Conservation (phyloP, 1,139 yeast species). For the Sugiyamaella sp. region DNA sequence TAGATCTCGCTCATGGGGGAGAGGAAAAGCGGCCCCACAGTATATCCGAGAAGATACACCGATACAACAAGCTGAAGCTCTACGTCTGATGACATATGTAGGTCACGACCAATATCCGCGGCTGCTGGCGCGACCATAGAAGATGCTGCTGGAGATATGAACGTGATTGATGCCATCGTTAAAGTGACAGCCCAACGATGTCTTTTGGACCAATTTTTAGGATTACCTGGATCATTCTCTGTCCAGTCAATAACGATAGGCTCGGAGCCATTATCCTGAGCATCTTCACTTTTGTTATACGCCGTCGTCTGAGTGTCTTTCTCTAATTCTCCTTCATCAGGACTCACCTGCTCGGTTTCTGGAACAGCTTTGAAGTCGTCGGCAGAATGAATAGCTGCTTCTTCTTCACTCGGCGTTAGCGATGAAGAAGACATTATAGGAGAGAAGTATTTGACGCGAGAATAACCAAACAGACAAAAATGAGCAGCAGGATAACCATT, state of each 20-base stretch:
- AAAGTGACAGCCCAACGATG: slow-evolving; percentile 50
- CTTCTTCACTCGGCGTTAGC: not conserved
- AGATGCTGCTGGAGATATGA: slow-evolving; percentile 61
- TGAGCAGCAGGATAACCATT: not conserved
- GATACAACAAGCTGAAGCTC: slow-evolving; percentile 55
- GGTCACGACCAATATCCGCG: slow-evolving; percentile 47
- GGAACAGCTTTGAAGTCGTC: not conserved
- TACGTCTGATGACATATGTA: slow-evolving; percentile 46
- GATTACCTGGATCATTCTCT: slow-evolving; percentile 54
- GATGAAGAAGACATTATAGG: not conserved
- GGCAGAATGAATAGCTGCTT: not conserved
- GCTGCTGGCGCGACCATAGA: slow-evolving; percentile 63
- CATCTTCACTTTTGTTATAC: no score
- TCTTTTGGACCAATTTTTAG: slow-evolving; percentile 56
- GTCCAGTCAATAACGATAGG: slow-evolving; percentile 15
- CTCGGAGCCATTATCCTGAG: not conserved
- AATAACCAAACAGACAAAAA: not conserved
- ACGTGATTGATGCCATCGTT: slow-evolving; percentile 56
- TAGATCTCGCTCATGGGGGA: slow-evolving; percentile 64
- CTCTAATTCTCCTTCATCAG: not conserved
- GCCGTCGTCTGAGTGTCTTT: not conserved
- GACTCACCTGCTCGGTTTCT: not conserved
- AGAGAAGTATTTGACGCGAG: not conserved
- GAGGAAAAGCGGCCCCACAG: slow-evolving; percentile 59
- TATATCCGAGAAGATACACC: slow-evolving; percentile 63